These are phyloP conservation scores for Fulvia fulva DNA, from an alignment of 2,329 filamentous ascomycete genomes.

Conservation along the genomic window DNA sequence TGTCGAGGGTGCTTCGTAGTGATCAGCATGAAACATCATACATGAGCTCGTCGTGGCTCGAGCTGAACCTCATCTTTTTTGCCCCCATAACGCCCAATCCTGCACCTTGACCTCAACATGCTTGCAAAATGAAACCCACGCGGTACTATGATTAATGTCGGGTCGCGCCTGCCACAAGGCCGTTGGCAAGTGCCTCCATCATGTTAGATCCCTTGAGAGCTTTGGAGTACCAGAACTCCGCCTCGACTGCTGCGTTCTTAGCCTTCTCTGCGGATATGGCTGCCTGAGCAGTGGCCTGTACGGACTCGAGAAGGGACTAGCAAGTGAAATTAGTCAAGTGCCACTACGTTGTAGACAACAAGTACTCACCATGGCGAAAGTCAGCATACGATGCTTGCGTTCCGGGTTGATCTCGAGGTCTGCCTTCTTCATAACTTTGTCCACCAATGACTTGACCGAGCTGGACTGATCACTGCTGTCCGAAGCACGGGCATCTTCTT, in stretches of 20 bases:
- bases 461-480: neutral
- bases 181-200: constrained; percentile 1
- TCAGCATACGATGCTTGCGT: constrained; percentile 22
- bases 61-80: neutral
- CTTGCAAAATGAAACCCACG: neutral
- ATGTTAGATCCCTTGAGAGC: neutral
- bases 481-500: neutral
- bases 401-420: constrained; percentile 13
- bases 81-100: neutral
- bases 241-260: neutral
- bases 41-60: neutral
- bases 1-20: neutral
- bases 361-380: constrained; percentile 23
- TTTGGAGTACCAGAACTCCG: neutral
- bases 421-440: neutral
- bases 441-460: neutral
- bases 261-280: constrained; percentile 2
- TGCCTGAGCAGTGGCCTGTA: neutral
- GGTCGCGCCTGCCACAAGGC: neutral
- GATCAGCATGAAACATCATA: neutral
- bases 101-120: neutral
- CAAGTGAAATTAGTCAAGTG: neutral
- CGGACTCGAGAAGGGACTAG: constrained; percentile 1
- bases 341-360: neutral
- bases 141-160: neutral